Evolutionary conservation across 768 basidiomycete species (phyloP).

Genomic region (Rhodotorula kratochvilovae): DNA sequence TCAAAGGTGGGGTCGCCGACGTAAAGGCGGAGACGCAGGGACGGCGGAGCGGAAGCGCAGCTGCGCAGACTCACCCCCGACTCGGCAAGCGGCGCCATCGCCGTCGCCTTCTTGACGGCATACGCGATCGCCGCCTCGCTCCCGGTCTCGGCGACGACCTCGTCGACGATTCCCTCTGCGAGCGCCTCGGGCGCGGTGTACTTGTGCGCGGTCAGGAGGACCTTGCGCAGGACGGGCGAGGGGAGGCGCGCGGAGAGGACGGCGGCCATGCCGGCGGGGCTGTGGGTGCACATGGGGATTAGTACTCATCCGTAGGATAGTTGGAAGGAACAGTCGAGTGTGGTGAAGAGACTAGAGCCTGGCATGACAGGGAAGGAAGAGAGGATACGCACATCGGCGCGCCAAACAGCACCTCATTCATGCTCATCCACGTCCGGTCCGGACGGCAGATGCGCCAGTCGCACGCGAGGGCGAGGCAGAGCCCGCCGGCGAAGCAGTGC

Average conservation of each 20-base stretch:
- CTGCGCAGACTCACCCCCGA: conserved; percentile 19
- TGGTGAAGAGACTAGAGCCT: too few species aligned
- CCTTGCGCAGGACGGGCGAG: conserved; percentile 60
- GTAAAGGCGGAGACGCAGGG: too few species aligned
- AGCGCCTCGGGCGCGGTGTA: conserved; percentile 71
- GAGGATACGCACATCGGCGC: background rate
- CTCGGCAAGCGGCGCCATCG: conserved; percentile 9
- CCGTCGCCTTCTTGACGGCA: conserved; percentile 19
- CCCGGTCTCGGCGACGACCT: conserved; percentile 7
- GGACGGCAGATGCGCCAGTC: conserved; percentile 84
- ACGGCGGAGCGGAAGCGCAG: too few species aligned
- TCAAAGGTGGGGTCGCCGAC: too few species aligned
- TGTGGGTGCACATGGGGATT: conserved; percentile 49
- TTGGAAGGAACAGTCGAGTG: too few species aligned
- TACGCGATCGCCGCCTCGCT: conserved; percentile 14
- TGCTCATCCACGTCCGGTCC: conserved; percentile 79
- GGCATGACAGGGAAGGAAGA: conserved; percentile 41
- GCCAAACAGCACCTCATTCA: conserved; percentile 69
- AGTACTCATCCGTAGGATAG: too few species aligned
- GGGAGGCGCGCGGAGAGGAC: conserved; percentile 62
- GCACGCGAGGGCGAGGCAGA: conserved; percentile 71
- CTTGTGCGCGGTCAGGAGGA: conserved; percentile 72
- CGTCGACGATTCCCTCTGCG: conserved; percentile 28
- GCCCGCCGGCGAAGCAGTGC: conserved; percentile 78
- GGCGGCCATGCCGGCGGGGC: conserved; percentile 67